Conservation (phyloP, 177 flowering plant species). For the Vitis hybrid region DNA sequence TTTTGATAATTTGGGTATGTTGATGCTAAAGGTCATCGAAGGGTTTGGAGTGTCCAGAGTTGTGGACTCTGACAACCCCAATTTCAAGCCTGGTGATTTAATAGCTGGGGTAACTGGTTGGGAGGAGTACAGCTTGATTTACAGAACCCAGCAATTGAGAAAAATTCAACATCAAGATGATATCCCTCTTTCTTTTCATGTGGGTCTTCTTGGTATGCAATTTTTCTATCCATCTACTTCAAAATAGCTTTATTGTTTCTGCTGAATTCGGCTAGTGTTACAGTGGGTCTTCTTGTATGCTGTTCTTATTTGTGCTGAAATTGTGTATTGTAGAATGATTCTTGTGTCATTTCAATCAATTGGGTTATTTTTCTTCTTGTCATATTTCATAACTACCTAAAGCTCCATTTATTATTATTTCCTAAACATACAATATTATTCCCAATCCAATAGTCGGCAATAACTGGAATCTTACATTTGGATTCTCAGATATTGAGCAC, state of each 20-base stretch:
- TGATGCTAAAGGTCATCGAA: slow-evolving; percentile 24
- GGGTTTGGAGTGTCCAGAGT: slow-evolving; percentile 44
- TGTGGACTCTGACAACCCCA: slow-evolving; percentile 56
- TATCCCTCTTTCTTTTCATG: slow-evolving; percentile 69
- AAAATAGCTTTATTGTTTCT: background rate
- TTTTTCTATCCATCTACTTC: background rate
- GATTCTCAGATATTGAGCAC: too few species aligned
- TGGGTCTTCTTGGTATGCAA: slow-evolving; percentile 73
- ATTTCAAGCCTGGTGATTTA: slow-evolving; percentile 62
- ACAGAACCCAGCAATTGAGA: slow-evolving; percentile 35
- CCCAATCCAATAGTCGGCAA: too few species aligned
- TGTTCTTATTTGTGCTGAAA: too few species aligned
- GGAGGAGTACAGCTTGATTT: slow-evolving; percentile 74
- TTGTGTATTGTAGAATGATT: too few species aligned
- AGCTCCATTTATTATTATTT: too few species aligned
- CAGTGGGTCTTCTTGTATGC: too few species aligned
- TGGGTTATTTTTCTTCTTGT: too few species aligned
- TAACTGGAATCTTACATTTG: too few species aligned
- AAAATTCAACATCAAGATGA: slow-evolving; percentile 45
- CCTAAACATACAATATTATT: too few species aligned
- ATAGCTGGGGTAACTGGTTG: slow-evolving; percentile 67
- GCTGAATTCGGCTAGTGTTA: too few species aligned
- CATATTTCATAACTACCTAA: too few species aligned
- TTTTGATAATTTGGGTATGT: slow-evolving; percentile 6
- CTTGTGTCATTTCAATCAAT: too few species aligned